Conservation (phyloP, 1,139 yeast species). For the Spencermartinsiella ligniputridi region DNA sequence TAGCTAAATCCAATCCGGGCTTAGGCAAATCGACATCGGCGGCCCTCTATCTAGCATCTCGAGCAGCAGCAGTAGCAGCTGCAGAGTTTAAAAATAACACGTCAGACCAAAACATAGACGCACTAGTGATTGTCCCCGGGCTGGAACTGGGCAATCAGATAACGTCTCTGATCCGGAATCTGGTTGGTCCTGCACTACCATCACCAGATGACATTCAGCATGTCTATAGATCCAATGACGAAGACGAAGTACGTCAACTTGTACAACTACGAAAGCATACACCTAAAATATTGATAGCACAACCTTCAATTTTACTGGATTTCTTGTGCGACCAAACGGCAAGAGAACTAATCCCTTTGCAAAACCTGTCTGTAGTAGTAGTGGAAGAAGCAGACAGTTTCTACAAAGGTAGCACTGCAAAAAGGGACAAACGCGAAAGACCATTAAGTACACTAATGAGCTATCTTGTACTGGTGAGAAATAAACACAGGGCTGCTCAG, state of each 20-base stretch:
- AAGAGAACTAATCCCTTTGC: slow-evolving; percentile 15
- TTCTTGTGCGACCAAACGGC: slow-evolving; percentile 37
- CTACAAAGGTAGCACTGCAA: slow-evolving; percentile 7
- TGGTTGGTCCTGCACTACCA: too few species aligned
- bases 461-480: slow-evolving; percentile 19
- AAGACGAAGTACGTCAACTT: slow-evolving; percentile 3
- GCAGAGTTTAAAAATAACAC: neutral
- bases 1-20: slow-evolving; percentile 27
- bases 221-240: slow-evolving; percentile 1
- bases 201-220: slow-evolving; percentile 1
- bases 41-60: slow-evolving; percentile 20
- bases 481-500: slow-evolving; percentile 8
- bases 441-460: slow-evolving; percentile 18
- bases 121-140: neutral
- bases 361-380: slow-evolving; percentile 19
- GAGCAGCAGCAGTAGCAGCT: neutral
- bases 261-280: neutral
- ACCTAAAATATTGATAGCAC: slow-evolving; percentile 56
- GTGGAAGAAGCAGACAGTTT: slow-evolving; percentile 23
- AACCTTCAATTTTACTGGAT: slow-evolving; percentile 84
- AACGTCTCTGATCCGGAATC: too few species aligned
- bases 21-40: slow-evolving; percentile 29
- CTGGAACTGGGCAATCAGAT: neutral
- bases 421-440: slow-evolving; percentile 5
- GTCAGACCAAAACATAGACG: neutral